phyloP scores from a whole-genome alignment of 441 rosid species.

The Jatropha podagrica region DNA sequence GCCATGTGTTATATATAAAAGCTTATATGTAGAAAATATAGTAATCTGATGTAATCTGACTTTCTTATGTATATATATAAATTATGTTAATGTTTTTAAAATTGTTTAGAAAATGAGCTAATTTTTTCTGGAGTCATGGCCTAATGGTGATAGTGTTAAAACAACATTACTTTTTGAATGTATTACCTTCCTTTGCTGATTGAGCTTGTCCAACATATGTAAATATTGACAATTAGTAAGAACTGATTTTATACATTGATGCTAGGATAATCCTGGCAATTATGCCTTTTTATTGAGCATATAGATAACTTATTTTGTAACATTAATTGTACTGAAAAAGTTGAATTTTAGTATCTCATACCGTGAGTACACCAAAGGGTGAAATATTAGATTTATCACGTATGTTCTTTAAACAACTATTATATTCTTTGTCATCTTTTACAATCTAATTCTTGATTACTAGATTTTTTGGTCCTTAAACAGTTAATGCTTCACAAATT shows the following conservation, averaged over 20 bases:
- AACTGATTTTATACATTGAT: slow-evolving; percentile 5
- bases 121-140: not conserved
- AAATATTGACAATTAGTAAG: not conserved
- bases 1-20: not conserved
- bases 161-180: not conserved
- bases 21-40: not conserved
- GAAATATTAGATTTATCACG: not conserved
- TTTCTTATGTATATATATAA: not conserved
- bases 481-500: slow-evolving; percentile 60
- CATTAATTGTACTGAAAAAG: not conserved
- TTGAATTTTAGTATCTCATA: not conserved
- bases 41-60: not conserved
- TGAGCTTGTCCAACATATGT: not conserved
- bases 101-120: not conserved
- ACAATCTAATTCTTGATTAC: slow-evolving; percentile 1
- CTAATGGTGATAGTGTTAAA: not conserved
- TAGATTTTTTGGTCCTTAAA: slow-evolving; percentile 15
- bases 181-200: not conserved
- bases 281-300: not conserved
- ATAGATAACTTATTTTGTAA: not conserved
- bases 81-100: not conserved
- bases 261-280: not conserved
- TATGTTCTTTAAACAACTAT: not conserved
- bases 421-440: slow-evolving; percentile 1
- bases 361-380: not conserved